These are phyloP conservation scores for Leishmania arabica DNA, from an alignment of 208 protist species.

Conservation along the genomic window DNA sequence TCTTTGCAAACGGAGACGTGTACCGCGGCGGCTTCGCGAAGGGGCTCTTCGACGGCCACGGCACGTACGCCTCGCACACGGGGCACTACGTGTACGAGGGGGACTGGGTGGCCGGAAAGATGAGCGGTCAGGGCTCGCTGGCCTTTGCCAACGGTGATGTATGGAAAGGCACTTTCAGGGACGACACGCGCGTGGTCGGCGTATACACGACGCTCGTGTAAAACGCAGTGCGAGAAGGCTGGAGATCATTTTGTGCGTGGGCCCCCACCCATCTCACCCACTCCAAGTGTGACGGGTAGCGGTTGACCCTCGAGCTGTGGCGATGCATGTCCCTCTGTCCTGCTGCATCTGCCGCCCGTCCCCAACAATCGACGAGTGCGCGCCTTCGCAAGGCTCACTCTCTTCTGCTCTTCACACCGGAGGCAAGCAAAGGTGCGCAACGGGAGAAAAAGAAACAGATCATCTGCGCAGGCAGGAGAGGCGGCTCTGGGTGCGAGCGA, in stretches of 20 bases:
- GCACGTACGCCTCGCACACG: conserved; percentile 40
- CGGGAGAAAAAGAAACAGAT: neutral
- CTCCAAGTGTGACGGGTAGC: neutral
- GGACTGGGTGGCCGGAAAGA: conserved; percentile 54
- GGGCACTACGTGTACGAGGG: conserved; percentile 68
- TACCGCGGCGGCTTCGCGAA: conserved; percentile 54
- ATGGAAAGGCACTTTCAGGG: conserved; percentile 57
- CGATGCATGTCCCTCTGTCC: neutral
- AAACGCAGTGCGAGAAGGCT: neutral
- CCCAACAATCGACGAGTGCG: neutral
- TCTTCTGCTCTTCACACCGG: neutral
- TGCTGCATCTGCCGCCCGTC: neutral
- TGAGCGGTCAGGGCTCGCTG: conserved; percentile 62
- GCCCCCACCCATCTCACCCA: neutral
- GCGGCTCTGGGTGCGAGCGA: neutral
- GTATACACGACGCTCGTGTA: conserved; percentile 36
- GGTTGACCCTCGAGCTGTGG: neutral
- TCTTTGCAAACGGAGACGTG: conserved; percentile 62
- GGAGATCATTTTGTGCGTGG: no score
- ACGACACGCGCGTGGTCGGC: conserved; percentile 46
- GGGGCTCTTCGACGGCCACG: conserved; percentile 57
- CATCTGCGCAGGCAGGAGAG: no score
- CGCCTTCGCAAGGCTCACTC: neutral
- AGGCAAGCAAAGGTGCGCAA: neutral
- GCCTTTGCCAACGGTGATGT: conserved; percentile 74